A percentile compares a stretch with the other conserved stretches of the same genome.
phyloP scores from a whole-genome alignment of 1,284 basidiomycete species.

The Tilletia setariae region DNA sequence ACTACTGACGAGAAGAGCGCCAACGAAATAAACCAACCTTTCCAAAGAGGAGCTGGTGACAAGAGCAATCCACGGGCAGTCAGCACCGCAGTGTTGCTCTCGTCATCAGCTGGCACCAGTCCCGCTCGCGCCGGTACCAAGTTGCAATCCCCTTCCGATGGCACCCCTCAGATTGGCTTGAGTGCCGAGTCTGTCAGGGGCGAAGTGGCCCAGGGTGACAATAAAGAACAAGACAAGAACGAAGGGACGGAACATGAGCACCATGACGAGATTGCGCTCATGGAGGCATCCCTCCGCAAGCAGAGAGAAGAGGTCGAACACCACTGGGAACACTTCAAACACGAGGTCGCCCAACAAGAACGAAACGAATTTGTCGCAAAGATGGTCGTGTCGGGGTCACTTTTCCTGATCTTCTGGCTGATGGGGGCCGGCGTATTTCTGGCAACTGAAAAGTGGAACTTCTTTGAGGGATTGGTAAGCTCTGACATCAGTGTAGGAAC shows the following conservation, averaged over 20 bases:
- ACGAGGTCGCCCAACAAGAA: constrained; percentile 56
- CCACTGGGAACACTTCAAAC: constrained; percentile 46
- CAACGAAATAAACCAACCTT: too few species aligned
- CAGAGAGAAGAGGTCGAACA: constrained; percentile 35
- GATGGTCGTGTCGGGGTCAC: constrained; percentile 58
- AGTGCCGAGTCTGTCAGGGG: neutral
- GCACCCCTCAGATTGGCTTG: neutral
- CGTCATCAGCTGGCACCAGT: too few species aligned
- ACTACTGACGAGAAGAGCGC: too few species aligned
- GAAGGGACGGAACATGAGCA: neutral
- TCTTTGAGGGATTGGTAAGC: constrained; percentile 58
- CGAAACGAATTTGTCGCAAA: constrained; percentile 60
- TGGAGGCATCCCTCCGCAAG: constrained; percentile 16
- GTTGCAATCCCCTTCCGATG: neutral
- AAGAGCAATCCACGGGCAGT: too few species aligned
- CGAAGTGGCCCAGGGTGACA: neutral
- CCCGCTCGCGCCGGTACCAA: too few species aligned
- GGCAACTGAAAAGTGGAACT: constrained; percentile 61
- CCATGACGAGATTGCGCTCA: constrained; percentile 9
- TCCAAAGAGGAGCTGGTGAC: too few species aligned
- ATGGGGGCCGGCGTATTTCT: constrained; percentile 63
- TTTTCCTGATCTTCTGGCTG: constrained; percentile 59
- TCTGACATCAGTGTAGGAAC: constrained; percentile 15
- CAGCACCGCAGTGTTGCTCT: too few species aligned
- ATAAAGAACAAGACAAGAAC: neutral